These are phyloP conservation scores for Medicago truncatula DNA, from an alignment of 306 rosid genomes.

Conservation along the genomic window DNA sequence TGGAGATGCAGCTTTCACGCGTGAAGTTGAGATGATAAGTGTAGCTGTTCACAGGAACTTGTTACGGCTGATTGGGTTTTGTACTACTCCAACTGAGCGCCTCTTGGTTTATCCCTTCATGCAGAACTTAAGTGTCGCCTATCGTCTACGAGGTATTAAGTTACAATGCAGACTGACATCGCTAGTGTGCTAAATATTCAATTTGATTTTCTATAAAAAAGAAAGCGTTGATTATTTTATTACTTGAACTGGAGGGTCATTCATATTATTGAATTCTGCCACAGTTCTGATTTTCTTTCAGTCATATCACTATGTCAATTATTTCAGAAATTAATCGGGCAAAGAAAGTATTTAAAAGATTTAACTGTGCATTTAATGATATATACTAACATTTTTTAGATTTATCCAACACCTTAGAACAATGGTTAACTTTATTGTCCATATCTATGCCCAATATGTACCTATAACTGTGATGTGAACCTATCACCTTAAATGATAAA, in stretches of 20 bases:
- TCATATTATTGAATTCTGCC: no score
- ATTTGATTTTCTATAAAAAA: constrained; percentile 19
- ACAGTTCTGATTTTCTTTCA: no score
- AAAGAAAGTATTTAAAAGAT: no score
- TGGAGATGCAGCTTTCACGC: constrained; percentile 96
- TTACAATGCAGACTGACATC: constrained; percentile 29
- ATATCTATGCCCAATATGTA: neutral
- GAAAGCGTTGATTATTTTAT: neutral
- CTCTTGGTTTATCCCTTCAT: constrained; percentile 93
- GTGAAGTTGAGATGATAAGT: constrained; percentile 99
- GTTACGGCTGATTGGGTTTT: constrained; percentile 86
- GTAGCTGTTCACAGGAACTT: constrained; percentile 94
- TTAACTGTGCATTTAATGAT: neutral
- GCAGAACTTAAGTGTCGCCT: constrained; percentile 98
- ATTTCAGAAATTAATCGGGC: no score
- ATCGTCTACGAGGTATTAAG: constrained; percentile 78
- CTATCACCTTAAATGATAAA: neutral
- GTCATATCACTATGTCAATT: no score
- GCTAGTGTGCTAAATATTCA: constrained; percentile 10
- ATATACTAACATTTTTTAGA: neutral
- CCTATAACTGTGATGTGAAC: neutral
- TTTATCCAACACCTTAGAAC: neutral
- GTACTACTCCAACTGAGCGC: constrained; percentile 95
- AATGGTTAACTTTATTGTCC: neutral
- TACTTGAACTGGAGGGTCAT: no score